Conservation (phyloP, 257 asterid genomes). For the Solanum lycopersicoides region DNA sequence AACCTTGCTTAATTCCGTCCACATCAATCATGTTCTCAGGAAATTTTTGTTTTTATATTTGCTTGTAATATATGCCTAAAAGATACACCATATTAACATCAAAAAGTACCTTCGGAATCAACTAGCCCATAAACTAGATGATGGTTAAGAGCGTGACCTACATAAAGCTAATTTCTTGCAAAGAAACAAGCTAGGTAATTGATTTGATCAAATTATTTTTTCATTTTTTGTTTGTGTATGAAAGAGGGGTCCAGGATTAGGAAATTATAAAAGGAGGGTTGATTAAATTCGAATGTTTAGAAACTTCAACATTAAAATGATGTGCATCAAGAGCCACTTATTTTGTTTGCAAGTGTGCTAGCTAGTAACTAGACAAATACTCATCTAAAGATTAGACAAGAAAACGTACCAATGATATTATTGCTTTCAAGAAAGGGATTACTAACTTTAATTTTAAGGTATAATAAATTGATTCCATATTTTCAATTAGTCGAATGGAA, state of each 20-base stretch:
- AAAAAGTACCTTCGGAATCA: background rate
- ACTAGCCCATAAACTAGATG: background rate
- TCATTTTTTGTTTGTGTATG: background rate
- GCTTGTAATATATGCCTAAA: background rate
- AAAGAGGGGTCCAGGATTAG: background rate
- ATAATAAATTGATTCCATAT: background rate
- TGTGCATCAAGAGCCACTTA: background rate
- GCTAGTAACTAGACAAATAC: background rate
- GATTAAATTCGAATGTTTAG: background rate
- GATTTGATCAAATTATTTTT: background rate
- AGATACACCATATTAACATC: background rate
- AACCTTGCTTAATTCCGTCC: background rate
- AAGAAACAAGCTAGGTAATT: background rate
- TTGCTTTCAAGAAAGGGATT: background rate
- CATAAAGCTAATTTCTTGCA: background rate
- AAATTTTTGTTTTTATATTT: background rate
- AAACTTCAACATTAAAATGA: background rate
- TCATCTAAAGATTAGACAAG: background rate
- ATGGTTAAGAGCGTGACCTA: background rate
- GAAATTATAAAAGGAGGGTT: background rate
- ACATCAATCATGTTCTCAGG: background rate
- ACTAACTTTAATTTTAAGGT: background rate
- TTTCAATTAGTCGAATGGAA: constrained; percentile 26
- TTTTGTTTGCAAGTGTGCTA: background rate
- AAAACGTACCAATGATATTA: background rate